These are phyloP conservation scores for Nicotiana otophora DNA, from an alignment of 257 asterid genomes.

Conservation along the genomic window DNA sequence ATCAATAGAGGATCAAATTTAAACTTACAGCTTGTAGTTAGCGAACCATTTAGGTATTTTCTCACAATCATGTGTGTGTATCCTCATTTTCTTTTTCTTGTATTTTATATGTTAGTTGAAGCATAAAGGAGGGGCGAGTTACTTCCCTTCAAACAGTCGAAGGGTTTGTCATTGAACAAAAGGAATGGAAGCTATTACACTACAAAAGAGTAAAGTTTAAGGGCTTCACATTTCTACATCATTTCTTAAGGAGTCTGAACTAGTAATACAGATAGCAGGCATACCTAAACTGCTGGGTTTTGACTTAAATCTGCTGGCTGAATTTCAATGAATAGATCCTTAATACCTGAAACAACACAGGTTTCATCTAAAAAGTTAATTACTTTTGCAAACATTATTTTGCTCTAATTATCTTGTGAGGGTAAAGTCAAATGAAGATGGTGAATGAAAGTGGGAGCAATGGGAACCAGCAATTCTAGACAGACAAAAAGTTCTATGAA, in stretches of 20 bases:
- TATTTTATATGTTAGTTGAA: not conserved
- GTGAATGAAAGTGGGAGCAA: not conserved
- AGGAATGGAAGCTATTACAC: not conserved
- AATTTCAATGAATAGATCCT: conserved; percentile 48
- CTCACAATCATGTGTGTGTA: not conserved
- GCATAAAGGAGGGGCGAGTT: not conserved
- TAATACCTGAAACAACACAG: conserved; percentile 49
- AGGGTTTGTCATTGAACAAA: not conserved
- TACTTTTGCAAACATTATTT: not conserved
- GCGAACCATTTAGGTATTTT: not conserved
- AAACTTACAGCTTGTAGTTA: not conserved
- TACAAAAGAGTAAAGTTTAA: too few species aligned
- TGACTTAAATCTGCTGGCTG: conserved; percentile 51
- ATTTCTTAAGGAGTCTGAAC: not conserved
- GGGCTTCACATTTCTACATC: not conserved
- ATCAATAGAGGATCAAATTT: not conserved
- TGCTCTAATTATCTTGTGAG: not conserved
- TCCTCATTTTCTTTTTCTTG: not conserved
- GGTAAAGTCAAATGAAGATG: not conserved
- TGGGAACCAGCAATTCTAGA: not conserved
- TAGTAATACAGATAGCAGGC: not conserved
- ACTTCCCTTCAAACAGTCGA: not conserved
- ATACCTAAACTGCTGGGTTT: conserved; percentile 79
- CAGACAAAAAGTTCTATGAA: conserved; percentile 5
- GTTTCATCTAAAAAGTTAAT: not conserved